These are phyloP conservation scores for Obelidium mucronatum DNA, from an alignment of 192 early-diverging fungal genomes.

Conservation along the genomic window DNA sequence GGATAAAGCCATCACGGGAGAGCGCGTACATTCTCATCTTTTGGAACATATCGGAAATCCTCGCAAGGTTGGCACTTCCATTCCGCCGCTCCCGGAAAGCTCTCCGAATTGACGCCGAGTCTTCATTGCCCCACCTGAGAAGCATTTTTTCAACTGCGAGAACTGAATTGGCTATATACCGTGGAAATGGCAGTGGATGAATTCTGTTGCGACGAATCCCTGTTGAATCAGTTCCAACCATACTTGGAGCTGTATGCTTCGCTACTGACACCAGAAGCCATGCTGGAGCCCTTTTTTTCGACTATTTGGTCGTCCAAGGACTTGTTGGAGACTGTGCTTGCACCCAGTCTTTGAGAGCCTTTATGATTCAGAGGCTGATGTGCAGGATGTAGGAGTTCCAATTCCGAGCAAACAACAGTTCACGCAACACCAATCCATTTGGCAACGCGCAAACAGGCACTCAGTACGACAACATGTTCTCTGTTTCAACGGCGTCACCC, in stretches of 20 bases:
- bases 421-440: no score
- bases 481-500: no score
- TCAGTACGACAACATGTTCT: no score
- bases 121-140: slow-evolving; percentile 17
- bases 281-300: slow-evolving; percentile 5
- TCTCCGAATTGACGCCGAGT: neutral
- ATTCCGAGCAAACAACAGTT: no score
- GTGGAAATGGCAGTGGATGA: neutral
- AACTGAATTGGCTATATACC: neutral
- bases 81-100: neutral
- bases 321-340: neutral
- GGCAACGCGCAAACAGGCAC: no score
- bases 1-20: neutral
- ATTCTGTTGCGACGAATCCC: neutral
- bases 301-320: neutral
- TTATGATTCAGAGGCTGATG: no score
- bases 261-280: neutral
- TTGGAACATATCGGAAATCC: neutral
- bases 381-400: no score
- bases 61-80: neutral
- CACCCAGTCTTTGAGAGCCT: slow-evolving; percentile 11
- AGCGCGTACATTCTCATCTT: neutral
- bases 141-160: neutral
- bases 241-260: neutral
- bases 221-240: neutral